These are phyloP conservation scores for Volvox reticuliferus DNA, from an alignment of 139 green algal species.

Conservation along the genomic window DNA sequence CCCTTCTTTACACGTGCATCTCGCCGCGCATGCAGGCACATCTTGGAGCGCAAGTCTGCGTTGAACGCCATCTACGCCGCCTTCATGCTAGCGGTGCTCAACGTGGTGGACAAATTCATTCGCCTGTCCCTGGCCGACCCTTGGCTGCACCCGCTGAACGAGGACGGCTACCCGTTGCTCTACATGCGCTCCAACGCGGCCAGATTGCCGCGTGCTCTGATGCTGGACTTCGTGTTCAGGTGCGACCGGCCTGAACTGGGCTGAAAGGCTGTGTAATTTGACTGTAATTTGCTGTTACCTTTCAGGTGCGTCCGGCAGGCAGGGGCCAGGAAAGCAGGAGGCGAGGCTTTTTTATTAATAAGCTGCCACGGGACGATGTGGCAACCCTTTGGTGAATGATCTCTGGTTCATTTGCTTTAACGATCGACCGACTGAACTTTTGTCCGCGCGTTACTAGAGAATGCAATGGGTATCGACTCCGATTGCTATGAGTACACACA, in stretches of 20 bases:
- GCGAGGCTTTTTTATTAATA: too few species aligned
- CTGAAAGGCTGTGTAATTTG: too few species aligned
- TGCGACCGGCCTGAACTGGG: background rate
- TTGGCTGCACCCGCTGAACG: constrained; percentile 61
- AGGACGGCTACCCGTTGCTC: constrained; percentile 65
- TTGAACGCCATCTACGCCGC: constrained; percentile 43
- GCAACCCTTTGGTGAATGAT: too few species aligned
- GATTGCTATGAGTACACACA: too few species aligned
- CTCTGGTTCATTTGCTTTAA: too few species aligned
- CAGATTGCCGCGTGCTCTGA: constrained; percentile 55
- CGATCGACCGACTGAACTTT: too few species aligned
- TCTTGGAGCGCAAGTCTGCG: constrained; percentile 7
- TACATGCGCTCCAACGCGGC: constrained; percentile 65
- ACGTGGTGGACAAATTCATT: constrained; percentile 49
- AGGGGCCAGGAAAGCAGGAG: too few species aligned
- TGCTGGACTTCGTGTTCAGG: constrained; percentile 61
- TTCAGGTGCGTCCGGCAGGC: too few species aligned
- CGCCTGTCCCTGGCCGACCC: constrained; percentile 60
- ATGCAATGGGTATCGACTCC: too few species aligned
- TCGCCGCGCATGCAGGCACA: constrained; percentile 2
- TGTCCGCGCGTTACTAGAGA: too few species aligned
- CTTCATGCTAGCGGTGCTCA: constrained; percentile 44
- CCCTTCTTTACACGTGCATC: background rate
- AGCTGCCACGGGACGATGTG: too few species aligned
- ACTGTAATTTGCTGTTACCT: too few species aligned